Evolutionary conservation across 2,329 filamentous ascomycete species (phyloP), one percentile per base, ranked within the genome.

Genomic region (Phyllosticta capitalensis): DNA sequence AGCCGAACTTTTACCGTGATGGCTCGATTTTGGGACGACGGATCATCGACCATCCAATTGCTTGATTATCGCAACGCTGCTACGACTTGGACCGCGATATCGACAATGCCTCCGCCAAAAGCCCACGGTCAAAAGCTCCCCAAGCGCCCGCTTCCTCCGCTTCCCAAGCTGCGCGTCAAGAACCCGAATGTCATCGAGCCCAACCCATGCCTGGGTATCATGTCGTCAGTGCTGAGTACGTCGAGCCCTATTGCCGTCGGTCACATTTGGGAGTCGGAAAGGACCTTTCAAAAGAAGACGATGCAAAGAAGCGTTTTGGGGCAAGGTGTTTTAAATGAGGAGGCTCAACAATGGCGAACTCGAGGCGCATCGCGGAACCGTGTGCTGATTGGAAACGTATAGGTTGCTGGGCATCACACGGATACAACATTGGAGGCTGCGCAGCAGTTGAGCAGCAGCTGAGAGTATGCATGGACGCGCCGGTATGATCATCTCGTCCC

Each of bases 321-420:
- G 52, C 24, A 10, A 21, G 17, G 10, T 7, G 9, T 21, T 21
- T 9, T 21, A 17, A 17, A 14, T 12, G 33, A 10, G 24, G 52
- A 33, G 10, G 21, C 52, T 45, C 20, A 19, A 24, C 38, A 24
- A 4, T 24, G 10, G 10, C 2, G 28, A 20, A 21, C 28, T 12
- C 12, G 17, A 22, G 17, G 10, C 21, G 17, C n/a, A 1, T 6
- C 38, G 3, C 26, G 26, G 38, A 38, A 33, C 1, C 19, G 1
- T 5, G 22, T 55, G 63, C 67, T 71, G 54, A 71, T 63, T 56
- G 7, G 53, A 28, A 38, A 9, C 52, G 53, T 12, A 64, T 63
- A 92, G 89, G 88, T 63, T 94, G 89, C 75, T 94, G 89, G 89
- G 89, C 89, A 1, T 92, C 89, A 2, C 82, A 86, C 28, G 89